Base-by-base conservation (phyloP, 78 protist genomes). In the Chrysochromulina parva region DNA sequence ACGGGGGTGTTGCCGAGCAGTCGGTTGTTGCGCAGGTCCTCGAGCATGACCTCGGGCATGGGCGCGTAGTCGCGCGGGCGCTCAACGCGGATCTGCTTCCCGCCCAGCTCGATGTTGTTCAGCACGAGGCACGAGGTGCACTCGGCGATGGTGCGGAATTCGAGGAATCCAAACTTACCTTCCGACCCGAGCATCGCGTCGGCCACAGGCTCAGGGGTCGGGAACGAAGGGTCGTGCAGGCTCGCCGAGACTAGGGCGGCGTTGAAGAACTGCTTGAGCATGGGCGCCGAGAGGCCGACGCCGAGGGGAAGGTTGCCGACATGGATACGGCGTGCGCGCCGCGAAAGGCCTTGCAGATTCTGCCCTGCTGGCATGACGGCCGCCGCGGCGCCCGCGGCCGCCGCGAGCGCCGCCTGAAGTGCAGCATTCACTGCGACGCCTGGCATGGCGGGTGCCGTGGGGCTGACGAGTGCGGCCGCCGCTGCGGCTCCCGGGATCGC, bases 201-300 rank as follows among this genome's bases (percentile, higher is more conserved):
- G 54, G 9, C n/a, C 55, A 47, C 55, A 7, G 82, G 82, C 22
- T 28, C 55, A 48, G 48, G 6, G 47, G 20, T 17, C 66, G 66
- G 13, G 48, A n/a, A n/a, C 48, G 52, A n/a, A 28, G 28, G 1
- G 82, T 13, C 55, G 55, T 24, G 78, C 78, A 69, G 78, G 78
- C 28, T 69, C 20, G 78, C 78, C 19, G 78, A 69, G 48, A n/a
- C 48, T 28, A 69, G 14, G 53, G 78, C 78, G 78, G 84, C 84
- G 84, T 74, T 74, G 84, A 74, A 74, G 84, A 74, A 74, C n/a
- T 74, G 84, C 84, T 74, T 74, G 52, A 74, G 57, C 84, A 74
- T 74, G 24, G 2, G 58, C n/a, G 84, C 13, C 58, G 84, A 50
- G 84, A 74, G 57, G 10, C 84, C 84, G 38, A 50, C 58, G 58